Evolutionary conservation across 148 eudicot species (phyloP).

Genomic region (Rhododendron molle): DNA sequence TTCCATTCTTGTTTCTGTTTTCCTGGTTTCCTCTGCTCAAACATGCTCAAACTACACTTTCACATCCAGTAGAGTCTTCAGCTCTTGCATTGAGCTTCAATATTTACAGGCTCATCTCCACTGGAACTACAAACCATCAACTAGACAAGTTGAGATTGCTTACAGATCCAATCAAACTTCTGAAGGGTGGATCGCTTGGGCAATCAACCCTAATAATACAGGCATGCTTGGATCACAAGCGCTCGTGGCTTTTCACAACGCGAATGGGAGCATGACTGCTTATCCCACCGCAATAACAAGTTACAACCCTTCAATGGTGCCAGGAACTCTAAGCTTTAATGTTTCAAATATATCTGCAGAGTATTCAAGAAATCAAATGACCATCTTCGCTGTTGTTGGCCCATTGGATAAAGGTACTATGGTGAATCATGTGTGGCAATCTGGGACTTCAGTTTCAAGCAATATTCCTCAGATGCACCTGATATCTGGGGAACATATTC

Average conservation of each 20-base stretch:
- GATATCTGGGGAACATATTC: conserved; percentile 21
- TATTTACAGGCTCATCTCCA: conserved; percentile 38
- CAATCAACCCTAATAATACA: conserved; percentile 37
- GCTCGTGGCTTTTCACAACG: conserved; percentile 43
- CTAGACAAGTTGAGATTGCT: conserved; percentile 28
- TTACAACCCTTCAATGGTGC: conserved; percentile 38
- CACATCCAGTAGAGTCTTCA: conserved; percentile 20
- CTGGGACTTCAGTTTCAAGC: conserved; percentile 38
- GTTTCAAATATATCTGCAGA: conserved; percentile 50
- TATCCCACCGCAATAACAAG: conserved; percentile 38
- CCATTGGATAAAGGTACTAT: conserved; percentile 32
- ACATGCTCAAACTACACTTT: conserved; percentile 39
- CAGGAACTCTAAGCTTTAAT: conserved; percentile 36
- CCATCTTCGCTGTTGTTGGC: conserved; percentile 41
- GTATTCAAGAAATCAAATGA: conserved; percentile 39
- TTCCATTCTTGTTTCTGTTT: conserved; percentile 14
- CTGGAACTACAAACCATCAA: conserved; percentile 41
- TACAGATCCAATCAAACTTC: conserved; percentile 41
- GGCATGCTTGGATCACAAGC: conserved; percentile 67
- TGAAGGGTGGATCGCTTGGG: conserved; percentile 63
- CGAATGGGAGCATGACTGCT: conserved; percentile 31
- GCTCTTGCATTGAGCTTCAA: conserved; percentile 42
- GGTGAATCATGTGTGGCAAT: conserved; percentile 50
- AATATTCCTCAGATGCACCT: conserved; percentile 42
- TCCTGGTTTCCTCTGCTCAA: conserved; percentile 24